phyloP scores from a whole-genome alignment of 805 yeast genomes.

The Ascoidea asiatica region DNA sequence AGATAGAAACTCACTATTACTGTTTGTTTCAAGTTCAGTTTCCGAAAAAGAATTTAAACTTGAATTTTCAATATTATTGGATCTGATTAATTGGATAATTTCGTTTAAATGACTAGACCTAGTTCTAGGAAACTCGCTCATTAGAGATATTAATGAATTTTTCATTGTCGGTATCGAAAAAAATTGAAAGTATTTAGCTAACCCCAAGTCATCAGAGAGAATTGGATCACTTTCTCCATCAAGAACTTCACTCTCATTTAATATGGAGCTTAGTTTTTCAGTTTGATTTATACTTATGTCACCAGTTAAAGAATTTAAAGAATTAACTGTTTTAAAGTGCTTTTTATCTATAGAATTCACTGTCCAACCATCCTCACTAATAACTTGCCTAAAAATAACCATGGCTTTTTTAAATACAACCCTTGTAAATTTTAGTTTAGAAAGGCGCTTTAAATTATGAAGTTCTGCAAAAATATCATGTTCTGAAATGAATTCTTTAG shows the following conservation, averaged over 20 bases:
- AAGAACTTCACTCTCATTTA: slow-evolving; percentile 27
- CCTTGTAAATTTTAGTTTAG: slow-evolving; percentile 4
- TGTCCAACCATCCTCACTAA: slow-evolving; percentile 45
- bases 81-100: slow-evolving; percentile 13
- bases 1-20: background rate
- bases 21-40: too few species aligned
- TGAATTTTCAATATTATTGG: slow-evolving; percentile 10
- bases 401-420: slow-evolving; percentile 16
- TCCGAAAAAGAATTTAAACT: slow-evolving; percentile 5
- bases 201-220: slow-evolving; percentile 24
- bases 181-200: slow-evolving; percentile 20
- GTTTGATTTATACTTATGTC: slow-evolving; percentile 25
- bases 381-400: slow-evolving; percentile 20
- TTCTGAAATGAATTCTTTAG: too few species aligned
- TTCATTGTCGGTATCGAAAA: slow-evolving; percentile 15
- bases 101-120: background rate
- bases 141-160: slow-evolving; percentile 1
- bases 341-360: slow-evolving; percentile 23
- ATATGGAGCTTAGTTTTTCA: slow-evolving; percentile 16
- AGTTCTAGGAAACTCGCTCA: background rate
- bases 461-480: background rate
- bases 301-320: slow-evolving; percentile 34
- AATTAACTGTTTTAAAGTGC: slow-evolving; percentile 35
- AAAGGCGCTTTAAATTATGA: too few species aligned
- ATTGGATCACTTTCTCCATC: slow-evolving; percentile 26